phyloP scores from a whole-genome alignment of 495 filamentous ascomycete genomes.

The Copromyces sp. region DNA sequence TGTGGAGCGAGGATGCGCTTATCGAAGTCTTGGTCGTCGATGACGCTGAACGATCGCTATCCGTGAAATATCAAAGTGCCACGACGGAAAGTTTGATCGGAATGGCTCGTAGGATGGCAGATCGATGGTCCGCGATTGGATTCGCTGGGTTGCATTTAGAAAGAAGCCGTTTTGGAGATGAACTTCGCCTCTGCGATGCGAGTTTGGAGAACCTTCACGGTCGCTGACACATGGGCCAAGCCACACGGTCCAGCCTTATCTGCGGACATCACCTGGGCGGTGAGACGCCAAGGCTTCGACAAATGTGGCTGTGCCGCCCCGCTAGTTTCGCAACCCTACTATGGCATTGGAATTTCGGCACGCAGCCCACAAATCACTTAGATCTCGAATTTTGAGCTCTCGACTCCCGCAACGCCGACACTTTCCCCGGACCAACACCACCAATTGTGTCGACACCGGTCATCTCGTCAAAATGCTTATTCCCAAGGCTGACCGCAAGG shows the following conservation, averaged over 20 bases:
- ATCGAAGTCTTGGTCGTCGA: neutral
- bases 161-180: neutral
- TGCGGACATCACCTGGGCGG: neutral
- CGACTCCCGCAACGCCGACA: constrained; percentile 24
- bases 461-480: constrained; percentile 73
- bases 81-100: neutral
- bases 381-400: constrained; percentile 27
- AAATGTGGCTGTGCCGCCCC: constrained; percentile 20
- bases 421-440: constrained; percentile 31
- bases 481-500: constrained; percentile 98
- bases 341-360: constrained; percentile 23
- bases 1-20: neutral
- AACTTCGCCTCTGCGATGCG: neutral
- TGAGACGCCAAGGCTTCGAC: neutral
- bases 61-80: neutral
- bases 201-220: neutral
- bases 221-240: neutral
- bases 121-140: neutral
- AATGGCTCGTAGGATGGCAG: neutral
- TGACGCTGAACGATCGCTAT: neutral
- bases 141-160: neutral
- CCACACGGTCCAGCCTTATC: neutral
- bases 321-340: constrained; percentile 22
- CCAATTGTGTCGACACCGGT: constrained; percentile 31
- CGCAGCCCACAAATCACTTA: constrained; percentile 26